These are phyloP conservation scores for Tylopilus sp. DNA, from an alignment of 768 basidiomycete genomes.

Conservation along the genomic window DNA sequence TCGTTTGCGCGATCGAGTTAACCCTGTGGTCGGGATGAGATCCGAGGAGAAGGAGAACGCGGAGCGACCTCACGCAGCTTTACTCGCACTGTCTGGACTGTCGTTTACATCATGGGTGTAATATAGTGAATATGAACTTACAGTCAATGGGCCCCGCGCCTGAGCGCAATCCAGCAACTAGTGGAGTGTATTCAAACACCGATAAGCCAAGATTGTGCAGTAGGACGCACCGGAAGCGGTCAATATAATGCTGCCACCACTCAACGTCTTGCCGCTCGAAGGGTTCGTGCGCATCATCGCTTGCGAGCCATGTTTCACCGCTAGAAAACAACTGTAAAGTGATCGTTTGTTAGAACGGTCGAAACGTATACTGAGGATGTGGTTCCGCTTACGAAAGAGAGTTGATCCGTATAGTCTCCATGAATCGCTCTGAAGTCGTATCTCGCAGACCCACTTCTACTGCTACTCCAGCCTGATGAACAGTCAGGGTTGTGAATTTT, in stretches of 20 bases:
- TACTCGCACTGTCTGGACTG: conserved; percentile 78
- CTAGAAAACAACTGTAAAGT: conserved; percentile 72
- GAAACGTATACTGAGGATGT: conserved; percentile 1
- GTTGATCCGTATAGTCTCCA: conserved; percentile 78
- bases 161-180: conserved; percentile 79
- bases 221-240: conserved; percentile 70
- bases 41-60: background rate
- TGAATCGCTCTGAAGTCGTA: conserved; percentile 62
- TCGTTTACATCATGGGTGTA: conserved; percentile 11
- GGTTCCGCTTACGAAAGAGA: conserved; percentile 46
- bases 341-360: background rate
- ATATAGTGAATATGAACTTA: conserved; percentile 35
- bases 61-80: conserved; percentile 70
- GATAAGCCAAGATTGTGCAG: background rate
- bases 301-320: conserved; percentile 78
- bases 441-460: conserved; percentile 43
- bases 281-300: conserved; percentile 74
- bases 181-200: conserved; percentile 21
- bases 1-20: conserved; percentile 82
- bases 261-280: conserved; percentile 62
- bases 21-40: conserved; percentile 49
- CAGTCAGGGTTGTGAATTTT: conserved; percentile 2
- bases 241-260: conserved; percentile 81
- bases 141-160: conserved; percentile 83
- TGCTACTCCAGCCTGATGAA: conserved; percentile 62